Percentiles rank a stretch among this genome's conserved stretches.
These are phyloP conservation scores for Penicillium paxilli DNA, from an alignment of 495 filamentous ascomycete species.

Conservation along the genomic window DNA sequence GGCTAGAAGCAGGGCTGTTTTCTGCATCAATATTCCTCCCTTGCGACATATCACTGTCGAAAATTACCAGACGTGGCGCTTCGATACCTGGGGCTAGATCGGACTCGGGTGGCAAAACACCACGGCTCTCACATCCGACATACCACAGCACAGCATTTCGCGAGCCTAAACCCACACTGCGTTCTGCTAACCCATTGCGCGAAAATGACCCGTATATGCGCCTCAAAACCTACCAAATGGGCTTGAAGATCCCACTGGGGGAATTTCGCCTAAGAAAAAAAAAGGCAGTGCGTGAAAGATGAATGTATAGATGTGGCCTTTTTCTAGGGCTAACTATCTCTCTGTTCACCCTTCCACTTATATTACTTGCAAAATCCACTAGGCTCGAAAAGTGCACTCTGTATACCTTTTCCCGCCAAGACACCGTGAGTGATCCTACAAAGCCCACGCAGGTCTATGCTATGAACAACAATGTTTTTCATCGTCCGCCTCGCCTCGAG, in stretches of 20 bases:
- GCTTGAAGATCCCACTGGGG: background rate
- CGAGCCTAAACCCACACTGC: slow-evolving; percentile 13
- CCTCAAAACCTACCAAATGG: background rate
- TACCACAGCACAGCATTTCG: slow-evolving; percentile 30
- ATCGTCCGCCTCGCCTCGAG: slow-evolving; percentile 16
- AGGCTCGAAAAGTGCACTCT: slow-evolving; percentile 2
- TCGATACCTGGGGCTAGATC: background rate
- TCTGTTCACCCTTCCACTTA: background rate
- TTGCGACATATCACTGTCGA: background rate
- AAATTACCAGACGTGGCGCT: background rate
- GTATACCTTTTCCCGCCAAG: slow-evolving; percentile 6
- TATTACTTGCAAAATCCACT: background rate
- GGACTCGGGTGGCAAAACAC: slow-evolving; percentile 19
- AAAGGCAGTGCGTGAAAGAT: background rate
- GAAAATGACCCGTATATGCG: slow-evolving; percentile 1
- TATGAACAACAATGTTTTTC: slow-evolving; percentile 28
- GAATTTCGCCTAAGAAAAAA: background rate
- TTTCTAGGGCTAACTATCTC: slow-evolving; percentile 2
- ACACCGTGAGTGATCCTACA: slow-evolving; percentile 2
- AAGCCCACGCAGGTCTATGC: slow-evolving; percentile 1
- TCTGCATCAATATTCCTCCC: background rate
- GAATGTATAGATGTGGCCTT: background rate
- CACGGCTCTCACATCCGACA: slow-evolving; percentile 38
- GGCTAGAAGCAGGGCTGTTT: background rate
- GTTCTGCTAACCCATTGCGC: slow-evolving; percentile 7